These are phyloP conservation scores for Metarhizium album DNA, from an alignment of 2,329 filamentous ascomycete genomes.

Conservation along the genomic window DNA sequence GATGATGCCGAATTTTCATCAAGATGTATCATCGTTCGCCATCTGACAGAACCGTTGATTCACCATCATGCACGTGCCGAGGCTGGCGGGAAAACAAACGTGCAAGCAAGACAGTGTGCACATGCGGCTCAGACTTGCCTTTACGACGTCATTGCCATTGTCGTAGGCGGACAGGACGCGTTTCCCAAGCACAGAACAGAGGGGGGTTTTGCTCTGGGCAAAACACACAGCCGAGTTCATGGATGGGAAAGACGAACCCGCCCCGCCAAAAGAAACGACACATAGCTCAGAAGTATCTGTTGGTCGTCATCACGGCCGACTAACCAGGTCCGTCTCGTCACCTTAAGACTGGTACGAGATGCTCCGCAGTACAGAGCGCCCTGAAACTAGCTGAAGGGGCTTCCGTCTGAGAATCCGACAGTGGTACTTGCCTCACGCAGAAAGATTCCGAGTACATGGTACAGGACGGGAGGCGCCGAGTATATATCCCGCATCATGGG, in stretches of 20 bases:
- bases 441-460: not conserved
- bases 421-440: constrained; percentile 1
- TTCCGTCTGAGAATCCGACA: not conserved
- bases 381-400: not conserved
- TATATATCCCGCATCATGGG: constrained; percentile 20
- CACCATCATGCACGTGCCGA: not conserved
- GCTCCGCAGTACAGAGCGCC: not conserved
- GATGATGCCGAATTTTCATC: too few relatives aligned
- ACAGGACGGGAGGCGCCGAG: not conserved
- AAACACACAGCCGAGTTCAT: constrained; percentile 30
- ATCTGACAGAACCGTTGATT: too few relatives aligned
- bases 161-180: constrained; percentile 1
- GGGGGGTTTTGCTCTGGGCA: constrained; percentile 38
- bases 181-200: not conserved
- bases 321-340: too few relatives aligned
- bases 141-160: constrained; percentile 41
- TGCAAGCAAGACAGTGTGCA: not conserved
- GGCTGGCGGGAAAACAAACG: not conserved
- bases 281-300: constrained; percentile 68
- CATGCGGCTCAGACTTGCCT: constrained; percentile 25
- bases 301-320: constrained; percentile 51
- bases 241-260: not conserved
- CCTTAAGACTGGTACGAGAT: not conserved
- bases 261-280: constrained; percentile 12
- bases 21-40: too few relatives aligned